These are phyloP conservation scores for Azolla pinnata DNA, from an alignment of 75 land plant genomes.

Conservation along the genomic window DNA sequence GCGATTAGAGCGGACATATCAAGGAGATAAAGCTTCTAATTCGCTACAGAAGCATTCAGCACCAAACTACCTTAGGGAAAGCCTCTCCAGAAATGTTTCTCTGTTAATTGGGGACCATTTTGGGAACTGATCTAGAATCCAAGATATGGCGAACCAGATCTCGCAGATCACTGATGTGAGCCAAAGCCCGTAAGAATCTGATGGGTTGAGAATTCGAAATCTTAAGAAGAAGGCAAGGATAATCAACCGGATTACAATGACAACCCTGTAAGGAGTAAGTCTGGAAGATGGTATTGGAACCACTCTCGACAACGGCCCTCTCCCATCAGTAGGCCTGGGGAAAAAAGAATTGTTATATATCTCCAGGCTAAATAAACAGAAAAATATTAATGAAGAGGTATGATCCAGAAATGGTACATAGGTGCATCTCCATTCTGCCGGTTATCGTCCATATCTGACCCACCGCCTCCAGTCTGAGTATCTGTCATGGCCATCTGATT, in stretches of 20 bases:
- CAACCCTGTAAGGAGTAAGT: slow-evolving; percentile 73
- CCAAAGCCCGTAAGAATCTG: slow-evolving; percentile 11
- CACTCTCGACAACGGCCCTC: slow-evolving; percentile 66
- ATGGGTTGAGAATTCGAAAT: slow-evolving; percentile 55
- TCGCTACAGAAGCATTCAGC: neutral
- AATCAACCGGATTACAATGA: slow-evolving; percentile 59
- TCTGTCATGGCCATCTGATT: slow-evolving; percentile 24
- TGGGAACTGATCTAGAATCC: slow-evolving; percentile 17
- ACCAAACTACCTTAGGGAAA: slow-evolving; percentile 4
- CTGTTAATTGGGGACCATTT: slow-evolving; percentile 5
- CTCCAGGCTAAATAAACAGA: neutral
- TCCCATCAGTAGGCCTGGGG: slow-evolving; percentile 56
- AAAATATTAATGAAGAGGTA: neutral
- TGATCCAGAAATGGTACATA: neutral
- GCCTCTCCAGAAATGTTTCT: slow-evolving; percentile 5
- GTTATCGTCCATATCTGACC: neutral
- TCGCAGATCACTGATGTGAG: slow-evolving; percentile 8
- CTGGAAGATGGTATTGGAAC: slow-evolving; percentile 59
- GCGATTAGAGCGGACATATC: too few relatives aligned
- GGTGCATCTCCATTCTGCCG: neutral
- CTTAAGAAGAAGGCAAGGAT: slow-evolving; percentile 68
- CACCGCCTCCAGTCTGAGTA: slow-evolving; percentile 2
- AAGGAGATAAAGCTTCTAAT: slow-evolving; percentile 1
- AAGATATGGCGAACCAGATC: slow-evolving; percentile 12
- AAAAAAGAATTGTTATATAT: neutral